phyloP scores from a whole-genome alignment of 2,329 filamentous ascomycete species.

The Pseudogymnoascus sp. region DNA sequence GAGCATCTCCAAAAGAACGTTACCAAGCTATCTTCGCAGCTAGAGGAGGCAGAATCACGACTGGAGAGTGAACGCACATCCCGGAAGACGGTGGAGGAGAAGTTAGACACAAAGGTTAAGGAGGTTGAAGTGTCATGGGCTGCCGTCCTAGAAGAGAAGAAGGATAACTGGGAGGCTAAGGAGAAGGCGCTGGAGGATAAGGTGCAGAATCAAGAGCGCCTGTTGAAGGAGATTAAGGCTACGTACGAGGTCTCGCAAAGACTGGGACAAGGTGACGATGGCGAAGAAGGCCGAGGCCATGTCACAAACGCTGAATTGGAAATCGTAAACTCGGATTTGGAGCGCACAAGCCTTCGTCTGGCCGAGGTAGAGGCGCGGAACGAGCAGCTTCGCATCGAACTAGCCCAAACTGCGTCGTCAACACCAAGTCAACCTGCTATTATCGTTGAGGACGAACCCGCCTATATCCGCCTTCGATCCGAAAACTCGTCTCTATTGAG shows the following conservation, averaged over 20 bases:
- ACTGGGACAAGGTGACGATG: conserved; percentile 64
- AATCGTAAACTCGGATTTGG: conserved; percentile 84
- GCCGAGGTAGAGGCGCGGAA: conserved; percentile 91
- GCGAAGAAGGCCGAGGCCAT: conserved; percentile 51
- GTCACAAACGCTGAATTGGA: conserved; percentile 87
- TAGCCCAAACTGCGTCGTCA: conserved; percentile 80
- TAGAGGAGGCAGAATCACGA: conserved; percentile 75
- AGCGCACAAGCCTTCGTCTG: conserved; percentile 77
- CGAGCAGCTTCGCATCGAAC: conserved; percentile 81
- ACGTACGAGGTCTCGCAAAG: conserved; percentile 95
- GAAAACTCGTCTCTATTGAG: conserved; percentile 90
- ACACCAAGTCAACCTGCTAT: conserved; percentile 52
- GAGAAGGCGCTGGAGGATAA: conserved; percentile 90
- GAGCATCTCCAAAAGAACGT: conserved; percentile 76
- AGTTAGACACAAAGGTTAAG: conserved; percentile 71
- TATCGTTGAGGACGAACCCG: conserved; percentile 79
- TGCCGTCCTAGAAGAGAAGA: conserved; percentile 84
- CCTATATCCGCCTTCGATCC: conserved; percentile 78
- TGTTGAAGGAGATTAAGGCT: conserved; percentile 91
- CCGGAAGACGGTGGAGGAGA: conserved; percentile 68
- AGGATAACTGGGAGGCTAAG: conserved; percentile 92
- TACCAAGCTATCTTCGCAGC: conserved; percentile 64
- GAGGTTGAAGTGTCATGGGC: conserved; percentile 87
- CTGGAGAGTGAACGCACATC: conserved; percentile 71
- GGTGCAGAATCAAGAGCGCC: conserved; percentile 83